A percentile compares a stretch with the other conserved stretches of the same genome.
Conservation (phyloP, 306 rosid species). For the Cucumis hystrix region DNA sequence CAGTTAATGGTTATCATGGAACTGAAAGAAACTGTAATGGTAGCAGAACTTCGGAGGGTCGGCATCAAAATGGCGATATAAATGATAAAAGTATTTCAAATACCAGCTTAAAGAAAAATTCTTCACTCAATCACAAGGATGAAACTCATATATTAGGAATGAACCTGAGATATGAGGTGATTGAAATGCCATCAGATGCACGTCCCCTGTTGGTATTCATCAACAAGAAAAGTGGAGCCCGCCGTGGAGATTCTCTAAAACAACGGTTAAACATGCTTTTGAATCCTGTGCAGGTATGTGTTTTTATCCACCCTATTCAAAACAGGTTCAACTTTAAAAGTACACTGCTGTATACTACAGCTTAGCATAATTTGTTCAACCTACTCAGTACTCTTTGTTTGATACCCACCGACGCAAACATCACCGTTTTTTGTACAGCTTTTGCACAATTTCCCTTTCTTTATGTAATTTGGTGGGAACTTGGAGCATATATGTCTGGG, state of each 20-base stretch:
- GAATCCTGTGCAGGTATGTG: conserved; percentile 79
- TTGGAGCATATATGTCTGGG: neutral
- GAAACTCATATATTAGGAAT: conserved; percentile 38
- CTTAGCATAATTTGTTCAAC: neutral
- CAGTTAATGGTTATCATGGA: conserved; percentile 46
- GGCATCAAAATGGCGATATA: conserved; percentile 43
- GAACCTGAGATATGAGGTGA: conserved; percentile 64
- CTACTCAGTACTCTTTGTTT: neutral
- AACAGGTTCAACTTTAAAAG: neutral
- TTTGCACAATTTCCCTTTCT: neutral
- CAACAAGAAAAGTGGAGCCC: conserved; percentile 99
- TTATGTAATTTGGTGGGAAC: neutral
- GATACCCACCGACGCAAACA: neutral
- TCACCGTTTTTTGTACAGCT: neutral
- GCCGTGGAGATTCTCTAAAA: conserved; percentile 85
- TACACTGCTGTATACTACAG: neutral
- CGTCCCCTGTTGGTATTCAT: conserved; percentile 86
- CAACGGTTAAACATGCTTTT: conserved; percentile 70
- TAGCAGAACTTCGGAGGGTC: conserved; percentile 29
- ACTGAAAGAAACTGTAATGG: conserved; percentile 41
- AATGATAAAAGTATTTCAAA: conserved; percentile 43
- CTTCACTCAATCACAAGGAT: conserved; percentile 54
- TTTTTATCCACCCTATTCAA: conserved; percentile 13
- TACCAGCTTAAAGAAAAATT: conserved; percentile 32
- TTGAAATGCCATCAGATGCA: conserved; percentile 75